Conservation (phyloP, 192 early-diverging fungal genomes). For the Kickxella alabastrina region DNA sequence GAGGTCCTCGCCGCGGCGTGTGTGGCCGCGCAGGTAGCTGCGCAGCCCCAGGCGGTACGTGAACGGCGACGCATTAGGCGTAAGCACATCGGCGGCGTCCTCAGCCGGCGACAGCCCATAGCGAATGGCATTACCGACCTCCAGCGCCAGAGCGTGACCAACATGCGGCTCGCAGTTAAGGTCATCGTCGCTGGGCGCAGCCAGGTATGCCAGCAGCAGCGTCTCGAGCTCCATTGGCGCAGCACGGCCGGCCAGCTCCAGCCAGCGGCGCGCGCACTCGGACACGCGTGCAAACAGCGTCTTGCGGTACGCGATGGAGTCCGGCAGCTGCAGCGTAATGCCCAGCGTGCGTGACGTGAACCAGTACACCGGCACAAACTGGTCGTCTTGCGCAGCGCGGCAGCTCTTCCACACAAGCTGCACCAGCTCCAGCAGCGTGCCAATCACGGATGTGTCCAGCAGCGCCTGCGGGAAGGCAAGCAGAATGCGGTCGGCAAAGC, state of each 20-base stretch:
- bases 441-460: constrained; percentile 65
- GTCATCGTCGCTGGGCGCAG: constrained; percentile 57
- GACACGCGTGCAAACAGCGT: constrained; percentile 59
- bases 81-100: constrained; percentile 1
- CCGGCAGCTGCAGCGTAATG: constrained; percentile 66
- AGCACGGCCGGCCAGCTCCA: constrained; percentile 56
- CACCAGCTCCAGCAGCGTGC: constrained; percentile 77
- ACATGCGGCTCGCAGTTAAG: constrained; percentile 60
- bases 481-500: constrained; percentile 59
- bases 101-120: constrained; percentile 12
- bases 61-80: constrained; percentile 42
- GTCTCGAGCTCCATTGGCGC: constrained; percentile 69
- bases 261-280: constrained; percentile 64
- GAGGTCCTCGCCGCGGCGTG: constrained; percentile 21
- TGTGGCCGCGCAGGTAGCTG: constrained; percentile 35
- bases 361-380: constrained; percentile 70
- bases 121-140: constrained; percentile 49
- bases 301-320: constrained; percentile 69
- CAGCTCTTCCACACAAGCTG: constrained; percentile 75
- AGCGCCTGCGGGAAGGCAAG: constrained; percentile 70
- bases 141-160: constrained; percentile 68
- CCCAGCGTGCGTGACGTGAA: constrained; percentile 61
- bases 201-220: constrained; percentile 65
- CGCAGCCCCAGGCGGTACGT: constrained; percentile 32
- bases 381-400: constrained; percentile 71